A percentile compares a stretch with the other conserved stretches of the same genome.
These are phyloP conservation scores for Trichoderma harzianum DNA, from an alignment of 2,329 filamentous ascomycete genomes.

Conservation along the genomic window DNA sequence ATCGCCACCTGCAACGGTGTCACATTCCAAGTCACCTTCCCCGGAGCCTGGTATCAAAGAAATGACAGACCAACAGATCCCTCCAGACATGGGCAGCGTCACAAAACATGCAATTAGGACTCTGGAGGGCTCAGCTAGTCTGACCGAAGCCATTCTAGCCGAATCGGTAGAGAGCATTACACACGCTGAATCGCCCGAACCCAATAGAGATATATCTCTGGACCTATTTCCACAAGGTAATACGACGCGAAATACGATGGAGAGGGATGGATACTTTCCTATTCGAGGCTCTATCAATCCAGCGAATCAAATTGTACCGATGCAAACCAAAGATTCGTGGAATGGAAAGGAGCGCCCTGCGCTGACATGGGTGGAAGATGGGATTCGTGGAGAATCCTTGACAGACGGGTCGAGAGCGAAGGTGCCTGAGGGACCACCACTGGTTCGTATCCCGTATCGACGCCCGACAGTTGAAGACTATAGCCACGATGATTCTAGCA, in stretches of 20 bases:
- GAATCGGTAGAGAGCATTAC: background rate
- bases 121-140: background rate
- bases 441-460: too few relatives aligned
- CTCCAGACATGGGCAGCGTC: too few relatives aligned
- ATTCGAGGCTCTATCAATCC: background rate
- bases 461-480: too few relatives aligned
- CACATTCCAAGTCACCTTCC: background rate
- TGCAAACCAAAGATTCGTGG: background rate
- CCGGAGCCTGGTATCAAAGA: background rate
- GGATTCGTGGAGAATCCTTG: too few relatives aligned
- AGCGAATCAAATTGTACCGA: background rate
- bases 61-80: background rate
- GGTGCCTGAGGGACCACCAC: too few relatives aligned
- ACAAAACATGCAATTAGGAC: background rate
- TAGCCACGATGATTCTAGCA: too few relatives aligned
- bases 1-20: background rate
- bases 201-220: background rate
- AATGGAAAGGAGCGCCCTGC: background rate
- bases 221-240: background rate
- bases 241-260: background rate
- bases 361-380: background rate
- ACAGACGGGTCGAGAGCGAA: too few relatives aligned
- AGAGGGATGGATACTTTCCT: background rate
- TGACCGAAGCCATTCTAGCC: background rate
- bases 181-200: background rate